Conservation (phyloP, 768 basidiomycete genomes). For the Daedalea quercina region DNA sequence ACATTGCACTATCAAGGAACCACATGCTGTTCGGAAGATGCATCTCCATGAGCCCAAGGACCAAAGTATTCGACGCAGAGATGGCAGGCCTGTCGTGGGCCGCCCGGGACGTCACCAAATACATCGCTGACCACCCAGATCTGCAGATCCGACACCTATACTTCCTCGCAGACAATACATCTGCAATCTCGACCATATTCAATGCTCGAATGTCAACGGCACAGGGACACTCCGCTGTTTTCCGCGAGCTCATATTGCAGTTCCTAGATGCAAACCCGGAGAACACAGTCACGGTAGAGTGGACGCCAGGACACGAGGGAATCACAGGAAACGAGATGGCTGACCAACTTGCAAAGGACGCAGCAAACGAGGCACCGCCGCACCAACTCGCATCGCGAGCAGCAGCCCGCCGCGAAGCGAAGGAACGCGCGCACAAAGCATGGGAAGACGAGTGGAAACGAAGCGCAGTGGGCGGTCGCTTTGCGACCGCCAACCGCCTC, state of each 20-base stretch:
- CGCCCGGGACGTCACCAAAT: background rate
- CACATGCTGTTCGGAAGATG: background rate
- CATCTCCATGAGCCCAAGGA: background rate
- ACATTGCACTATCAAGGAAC: background rate
- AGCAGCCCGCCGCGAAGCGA: background rate
- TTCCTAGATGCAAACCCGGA: conserved; percentile 2
- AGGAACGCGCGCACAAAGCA: background rate
- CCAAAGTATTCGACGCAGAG: conserved; percentile 13
- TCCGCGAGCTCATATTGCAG: background rate
- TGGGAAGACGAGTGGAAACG: background rate
- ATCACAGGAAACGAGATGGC: conserved; percentile 22
- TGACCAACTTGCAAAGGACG: conserved; percentile 19
- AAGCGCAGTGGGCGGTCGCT: background rate
- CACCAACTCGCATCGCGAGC: background rate
- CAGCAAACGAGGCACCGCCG: background rate
- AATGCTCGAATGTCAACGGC: background rate
- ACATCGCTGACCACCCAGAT: background rate
- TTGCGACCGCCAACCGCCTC: background rate
- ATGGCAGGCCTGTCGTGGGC: conserved; percentile 1
- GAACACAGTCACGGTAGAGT: conserved; percentile 6
- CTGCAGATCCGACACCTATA: background rate
- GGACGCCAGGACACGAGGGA: conserved; percentile 21
- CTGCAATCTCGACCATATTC: conserved; percentile 5
- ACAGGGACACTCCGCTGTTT: background rate
- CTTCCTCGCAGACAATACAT: conserved; percentile 11